A percentile compares a stretch with the other conserved stretches of the same genome.
Evolutionary conservation across 23 red algal species (phyloP).

Genomic region (Gracilaria gracilis): DNA sequence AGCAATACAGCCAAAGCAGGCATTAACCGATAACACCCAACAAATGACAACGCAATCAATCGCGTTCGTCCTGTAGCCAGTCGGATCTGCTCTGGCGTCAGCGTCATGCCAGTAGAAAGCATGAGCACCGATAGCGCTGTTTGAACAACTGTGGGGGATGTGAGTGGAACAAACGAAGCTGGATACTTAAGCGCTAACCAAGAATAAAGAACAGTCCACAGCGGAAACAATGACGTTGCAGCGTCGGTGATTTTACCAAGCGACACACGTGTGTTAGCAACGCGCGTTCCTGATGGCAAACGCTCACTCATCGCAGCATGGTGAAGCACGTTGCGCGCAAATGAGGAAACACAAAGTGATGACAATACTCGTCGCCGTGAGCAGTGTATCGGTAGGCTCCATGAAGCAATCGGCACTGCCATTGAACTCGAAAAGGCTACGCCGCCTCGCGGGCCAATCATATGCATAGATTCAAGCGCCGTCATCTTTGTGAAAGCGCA

Average conservation of each 20-base stretch:
- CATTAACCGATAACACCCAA: constrained; percentile 81
- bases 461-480: no score
- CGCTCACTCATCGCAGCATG: neutral
- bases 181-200: constrained; percentile 10
- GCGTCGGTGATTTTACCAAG: constrained; percentile 8
- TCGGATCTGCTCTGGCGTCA: constrained; percentile 56
- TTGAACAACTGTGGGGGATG: neutral
- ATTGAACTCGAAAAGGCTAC: neutral
- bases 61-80: constrained; percentile 36
- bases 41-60: constrained; percentile 36
- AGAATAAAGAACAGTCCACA: constrained; percentile 14
- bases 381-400: neutral
- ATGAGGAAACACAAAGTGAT: neutral
- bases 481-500: no score
- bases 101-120: constrained; percentile 76
- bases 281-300: neutral
- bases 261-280: neutral
- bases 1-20: constrained; percentile 50
- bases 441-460: neutral
- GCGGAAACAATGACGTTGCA: neutral
- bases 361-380: neutral
- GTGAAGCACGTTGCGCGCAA: no score
- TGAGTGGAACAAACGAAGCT: neutral
- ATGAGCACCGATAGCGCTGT: constrained; percentile 69
- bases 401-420: neutral